Conservation (phyloP, 108 stramenopile species). For the Discostella stelligeroides region DNA sequence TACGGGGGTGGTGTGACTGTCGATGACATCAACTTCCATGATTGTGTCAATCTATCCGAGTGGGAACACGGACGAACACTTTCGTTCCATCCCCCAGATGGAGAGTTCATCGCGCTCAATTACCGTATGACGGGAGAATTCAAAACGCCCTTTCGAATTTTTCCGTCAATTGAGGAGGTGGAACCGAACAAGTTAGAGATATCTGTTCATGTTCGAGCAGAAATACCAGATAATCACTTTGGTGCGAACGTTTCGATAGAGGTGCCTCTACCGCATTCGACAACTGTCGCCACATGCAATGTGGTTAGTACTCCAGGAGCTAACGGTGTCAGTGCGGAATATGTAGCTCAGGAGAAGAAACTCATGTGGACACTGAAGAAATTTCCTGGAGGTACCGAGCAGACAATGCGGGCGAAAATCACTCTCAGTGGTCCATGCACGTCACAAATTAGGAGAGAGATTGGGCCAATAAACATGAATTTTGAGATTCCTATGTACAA, state of each 20-base stretch:
- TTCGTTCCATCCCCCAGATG: constrained; percentile 97
- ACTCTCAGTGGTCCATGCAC: constrained; percentile 77
- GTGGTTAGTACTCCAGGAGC: constrained; percentile 73
- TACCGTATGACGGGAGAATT: constrained; percentile 98
- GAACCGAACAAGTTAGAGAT: constrained; percentile 91
- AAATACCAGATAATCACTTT: constrained; percentile 96
- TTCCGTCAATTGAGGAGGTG: constrained; percentile 93
- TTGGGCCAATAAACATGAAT: constrained; percentile 97
- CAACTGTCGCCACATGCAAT: constrained; percentile 69
- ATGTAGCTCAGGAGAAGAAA: constrained; percentile 71
- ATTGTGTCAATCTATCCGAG: constrained; percentile 95
- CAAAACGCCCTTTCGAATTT: constrained; percentile 96
- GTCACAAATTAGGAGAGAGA: constrained; percentile 84
- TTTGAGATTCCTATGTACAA: constrained; percentile 99
- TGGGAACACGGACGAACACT: constrained; percentile 91
- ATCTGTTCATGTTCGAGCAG: constrained; percentile 89
- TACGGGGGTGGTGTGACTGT: constrained; percentile 85
- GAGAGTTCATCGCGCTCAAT: constrained; percentile 98
- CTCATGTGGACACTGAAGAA: constrained; percentile 97
- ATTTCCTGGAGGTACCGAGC: constrained; percentile 95
- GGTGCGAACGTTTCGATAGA: constrained; percentile 94
- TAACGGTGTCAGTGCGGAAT: constrained; percentile 81
- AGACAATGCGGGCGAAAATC: constrained; percentile 90
- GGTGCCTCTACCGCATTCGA: constrained; percentile 86
- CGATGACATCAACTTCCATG: constrained; percentile 99